Conservation (phyloP, 768 basidiomycete genomes). For the Tricholoma sp. region DNA sequence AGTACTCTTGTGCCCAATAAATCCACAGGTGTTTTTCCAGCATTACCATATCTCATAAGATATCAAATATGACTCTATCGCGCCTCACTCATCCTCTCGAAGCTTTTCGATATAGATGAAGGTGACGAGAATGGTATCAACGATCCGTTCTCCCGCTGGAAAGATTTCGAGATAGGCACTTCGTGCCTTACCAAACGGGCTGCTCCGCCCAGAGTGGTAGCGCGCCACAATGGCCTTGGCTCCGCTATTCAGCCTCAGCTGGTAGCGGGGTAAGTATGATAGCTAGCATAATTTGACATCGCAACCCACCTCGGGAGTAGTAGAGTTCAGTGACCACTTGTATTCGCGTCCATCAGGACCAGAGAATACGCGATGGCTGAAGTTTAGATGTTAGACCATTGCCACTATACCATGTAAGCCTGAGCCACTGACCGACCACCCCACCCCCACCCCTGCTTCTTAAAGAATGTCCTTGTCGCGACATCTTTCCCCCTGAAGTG, state of each 20-base stretch:
- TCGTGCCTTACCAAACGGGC: slow-evolving; percentile 7
- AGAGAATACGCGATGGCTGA: slow-evolving; percentile 19
- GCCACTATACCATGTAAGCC: no score
- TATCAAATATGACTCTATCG: neutral
- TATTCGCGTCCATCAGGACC: slow-evolving; percentile 19
- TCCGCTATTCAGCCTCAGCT: slow-evolving; percentile 13
- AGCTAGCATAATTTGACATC: neutral
- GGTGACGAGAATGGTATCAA: slow-evolving; percentile 26
- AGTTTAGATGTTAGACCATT: neutral
- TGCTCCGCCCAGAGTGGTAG: slow-evolving; percentile 10
- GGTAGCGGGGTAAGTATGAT: neutral
- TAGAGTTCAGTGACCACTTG: slow-evolving; percentile 17
- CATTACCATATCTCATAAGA: no score
- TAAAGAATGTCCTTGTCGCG: slow-evolving; percentile 17
- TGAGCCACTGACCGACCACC: slow-evolving; percentile 15
- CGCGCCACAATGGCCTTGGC: slow-evolving; percentile 16
- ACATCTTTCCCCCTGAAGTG: slow-evolving; percentile 15
- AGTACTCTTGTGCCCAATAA: no score
- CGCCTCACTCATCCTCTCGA: slow-evolving; percentile 17
- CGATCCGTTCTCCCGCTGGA: slow-evolving; percentile 21
- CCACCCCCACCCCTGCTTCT: slow-evolving; percentile 18
- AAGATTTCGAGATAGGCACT: slow-evolving; percentile 22
- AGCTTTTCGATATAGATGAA: slow-evolving; percentile 27
- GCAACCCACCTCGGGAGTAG: slow-evolving; percentile 10
- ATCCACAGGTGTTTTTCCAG: no score